Evolutionary conservation across 75 land plant genomes (phyloP).

Genomic region (Cunninghamia lanceolata): DNA sequence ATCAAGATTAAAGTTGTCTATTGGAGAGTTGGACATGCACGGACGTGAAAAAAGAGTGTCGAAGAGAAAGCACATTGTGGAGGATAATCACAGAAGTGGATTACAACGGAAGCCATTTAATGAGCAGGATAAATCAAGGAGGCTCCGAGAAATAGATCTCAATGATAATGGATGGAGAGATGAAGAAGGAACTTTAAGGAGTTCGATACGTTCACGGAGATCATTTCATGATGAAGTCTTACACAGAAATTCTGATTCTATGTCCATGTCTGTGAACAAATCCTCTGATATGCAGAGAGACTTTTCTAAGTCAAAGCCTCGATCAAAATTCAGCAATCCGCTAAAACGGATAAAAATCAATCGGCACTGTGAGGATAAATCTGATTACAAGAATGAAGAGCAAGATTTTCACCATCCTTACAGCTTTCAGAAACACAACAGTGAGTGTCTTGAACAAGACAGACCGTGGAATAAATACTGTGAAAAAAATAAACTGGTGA

Average conservation of each 20-base stretch:
- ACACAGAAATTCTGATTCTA: background rate
- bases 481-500: background rate
- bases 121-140: background rate
- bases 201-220: background rate
- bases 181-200: background rate
- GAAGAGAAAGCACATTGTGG: background rate
- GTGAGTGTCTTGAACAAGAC: background rate
- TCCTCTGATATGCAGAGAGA: background rate
- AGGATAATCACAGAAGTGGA: background rate
- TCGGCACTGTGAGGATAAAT: background rate
- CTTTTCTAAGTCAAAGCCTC: background rate
- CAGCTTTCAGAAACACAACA: background rate
- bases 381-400: background rate
- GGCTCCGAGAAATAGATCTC: background rate
- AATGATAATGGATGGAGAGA: background rate
- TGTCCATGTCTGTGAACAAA: background rate
- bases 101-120: background rate
- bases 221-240: background rate
- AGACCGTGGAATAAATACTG: background rate
- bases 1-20: background rate
- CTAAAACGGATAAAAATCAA: background rate
- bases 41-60: background rate
- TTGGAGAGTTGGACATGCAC: background rate
- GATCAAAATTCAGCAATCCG: background rate
- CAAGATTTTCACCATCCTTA: background rate